These are phyloP conservation scores for Citrus maxima DNA, from an alignment of 345 rosid genomes.

Conservation along the genomic window DNA sequence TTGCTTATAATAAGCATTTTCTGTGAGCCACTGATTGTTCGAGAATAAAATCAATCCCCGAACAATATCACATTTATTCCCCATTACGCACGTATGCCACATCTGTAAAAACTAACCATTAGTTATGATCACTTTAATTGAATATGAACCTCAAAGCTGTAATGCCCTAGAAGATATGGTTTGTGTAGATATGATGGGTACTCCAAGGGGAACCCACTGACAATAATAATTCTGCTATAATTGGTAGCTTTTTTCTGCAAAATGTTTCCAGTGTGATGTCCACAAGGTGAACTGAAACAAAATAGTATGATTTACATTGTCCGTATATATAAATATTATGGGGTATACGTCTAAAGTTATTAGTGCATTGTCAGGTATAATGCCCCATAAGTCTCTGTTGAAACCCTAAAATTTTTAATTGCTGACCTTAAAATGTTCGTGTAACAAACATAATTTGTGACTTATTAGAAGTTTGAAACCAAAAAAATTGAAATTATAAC, in stretches of 20 bases:
- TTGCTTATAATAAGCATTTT: neutral
- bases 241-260: neutral
- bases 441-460: too few relatives aligned
- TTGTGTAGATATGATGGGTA: neutral
- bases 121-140: neutral
- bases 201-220: neutral
- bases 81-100: neutral
- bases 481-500: too few relatives aligned
- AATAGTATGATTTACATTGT: neutral
- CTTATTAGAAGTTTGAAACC: too few relatives aligned
- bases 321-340: too few relatives aligned
- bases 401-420: too few relatives aligned
- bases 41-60: slow-evolving; percentile 1
- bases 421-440: too few relatives aligned
- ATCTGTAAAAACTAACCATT: neutral
- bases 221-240: neutral
- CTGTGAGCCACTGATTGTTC: neutral
- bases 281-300: neutral
- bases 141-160: neutral
- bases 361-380: too few relatives aligned
- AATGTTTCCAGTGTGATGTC: neutral
- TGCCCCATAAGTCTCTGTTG: too few relatives aligned
- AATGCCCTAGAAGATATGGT: neutral
- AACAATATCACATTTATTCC: neutral
- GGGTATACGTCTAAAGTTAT: neutral